Conservation (phyloP, 345 rosid genomes). For the Lumnitzera littorea region DNA sequence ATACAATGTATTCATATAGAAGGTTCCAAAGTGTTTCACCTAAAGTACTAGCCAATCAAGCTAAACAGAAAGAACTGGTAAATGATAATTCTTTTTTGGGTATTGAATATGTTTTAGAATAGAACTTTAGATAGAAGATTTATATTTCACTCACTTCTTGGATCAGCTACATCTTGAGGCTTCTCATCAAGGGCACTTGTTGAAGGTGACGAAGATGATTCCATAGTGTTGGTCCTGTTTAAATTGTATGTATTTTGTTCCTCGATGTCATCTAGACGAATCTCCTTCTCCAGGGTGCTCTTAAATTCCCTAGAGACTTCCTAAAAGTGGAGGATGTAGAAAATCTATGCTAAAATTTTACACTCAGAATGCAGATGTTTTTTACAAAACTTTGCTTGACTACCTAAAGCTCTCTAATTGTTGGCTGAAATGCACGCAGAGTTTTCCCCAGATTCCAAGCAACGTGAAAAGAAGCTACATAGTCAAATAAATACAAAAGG, state of each 20-base stretch:
- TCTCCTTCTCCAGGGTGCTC: constrained; percentile 86
- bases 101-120: no score
- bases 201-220: constrained; percentile 27
- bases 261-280: constrained; percentile 65
- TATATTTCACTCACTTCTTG: constrained; percentile 52
- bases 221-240: constrained; percentile 24
- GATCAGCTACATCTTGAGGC: constrained; percentile 29
- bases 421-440: constrained; percentile 84
- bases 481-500: neutral
- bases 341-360: neutral
- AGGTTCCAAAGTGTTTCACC: no score
- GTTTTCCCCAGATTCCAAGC: constrained; percentile 93
- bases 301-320: constrained; percentile 95
- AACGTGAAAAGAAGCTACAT: constrained; percentile 39
- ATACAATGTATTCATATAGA: no score
- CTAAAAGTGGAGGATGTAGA: constrained; percentile 23
- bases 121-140: neutral
- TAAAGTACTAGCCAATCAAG: no score
- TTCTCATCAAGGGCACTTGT: constrained; percentile 23
- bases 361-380: neutral
- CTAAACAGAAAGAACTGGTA: no score
- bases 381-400: constrained; percentile 3
- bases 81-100: no score
- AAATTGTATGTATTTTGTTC: constrained; percentile 31
- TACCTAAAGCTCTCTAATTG: constrained; percentile 94